phyloP scores from a whole-genome alignment of 2,329 filamentous ascomycete genomes.

The Cladobotryum protrusum region DNA sequence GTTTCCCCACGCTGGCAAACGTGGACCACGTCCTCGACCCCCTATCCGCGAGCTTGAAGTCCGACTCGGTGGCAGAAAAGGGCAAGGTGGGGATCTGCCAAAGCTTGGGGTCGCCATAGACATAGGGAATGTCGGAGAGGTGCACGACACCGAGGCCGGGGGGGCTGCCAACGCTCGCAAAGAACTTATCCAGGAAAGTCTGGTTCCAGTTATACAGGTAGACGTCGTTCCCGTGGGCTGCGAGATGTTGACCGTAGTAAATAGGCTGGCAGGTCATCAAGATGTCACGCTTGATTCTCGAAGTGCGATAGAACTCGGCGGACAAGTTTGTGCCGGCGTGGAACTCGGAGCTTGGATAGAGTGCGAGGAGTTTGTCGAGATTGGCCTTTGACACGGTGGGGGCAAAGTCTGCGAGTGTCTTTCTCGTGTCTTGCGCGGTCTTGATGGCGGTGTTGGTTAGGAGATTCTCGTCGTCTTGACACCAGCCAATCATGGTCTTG shows the following conservation, averaged over 20 bases:
- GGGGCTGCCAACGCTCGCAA: slow-evolving; percentile 26
- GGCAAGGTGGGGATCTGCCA: slow-evolving; percentile 33
- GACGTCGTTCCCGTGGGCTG: slow-evolving; percentile 31
- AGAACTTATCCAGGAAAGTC: slow-evolving; percentile 41
- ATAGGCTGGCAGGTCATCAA: slow-evolving; percentile 44
- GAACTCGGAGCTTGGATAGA: slow-evolving; percentile 48
- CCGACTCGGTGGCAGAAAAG: slow-evolving; percentile 31
- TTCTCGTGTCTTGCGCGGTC: slow-evolving; percentile 32
- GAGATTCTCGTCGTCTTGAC: slow-evolving; percentile 37
- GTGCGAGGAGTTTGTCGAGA: slow-evolving; percentile 35
- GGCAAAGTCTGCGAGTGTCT: slow-evolving; percentile 35
- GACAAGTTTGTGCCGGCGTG: slow-evolving; percentile 29
- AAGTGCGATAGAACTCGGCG: slow-evolving; percentile 43
- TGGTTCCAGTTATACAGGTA: slow-evolving; percentile 50
- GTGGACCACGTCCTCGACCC: slow-evolving; percentile 42
- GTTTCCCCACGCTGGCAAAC: slow-evolving; percentile 36
- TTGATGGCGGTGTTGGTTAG: slow-evolving; percentile 35
- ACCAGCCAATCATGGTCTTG: slow-evolving; percentile 55
- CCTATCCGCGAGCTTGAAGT: slow-evolving; percentile 33
- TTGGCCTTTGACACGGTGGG: slow-evolving; percentile 28
- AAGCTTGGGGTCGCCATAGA: slow-evolving; percentile 40
- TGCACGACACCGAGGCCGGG: slow-evolving; percentile 42
- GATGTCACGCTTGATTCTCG: slow-evolving; percentile 45
- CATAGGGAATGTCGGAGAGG: slow-evolving; percentile 47
- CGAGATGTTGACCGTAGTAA: slow-evolving; percentile 34